phyloP scores from a whole-genome alignment of 208 protist species.

The Balamuthia mandrillaris region DNA sequence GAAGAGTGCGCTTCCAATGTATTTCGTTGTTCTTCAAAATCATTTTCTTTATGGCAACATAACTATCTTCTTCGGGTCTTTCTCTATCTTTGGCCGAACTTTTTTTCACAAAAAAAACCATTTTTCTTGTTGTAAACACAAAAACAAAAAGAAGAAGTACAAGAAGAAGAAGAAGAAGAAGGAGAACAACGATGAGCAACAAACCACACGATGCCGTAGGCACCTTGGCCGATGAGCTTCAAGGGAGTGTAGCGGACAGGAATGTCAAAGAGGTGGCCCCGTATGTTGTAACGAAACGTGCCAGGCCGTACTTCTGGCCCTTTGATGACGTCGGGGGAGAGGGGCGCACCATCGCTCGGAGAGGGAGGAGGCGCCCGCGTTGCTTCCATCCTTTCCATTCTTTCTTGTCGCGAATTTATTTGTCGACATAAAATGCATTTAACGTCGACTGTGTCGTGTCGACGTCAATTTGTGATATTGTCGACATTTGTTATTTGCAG shows the following conservation, averaged over 20 bases:
- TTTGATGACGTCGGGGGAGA: background rate
- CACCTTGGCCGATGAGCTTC: conserved; percentile 62
- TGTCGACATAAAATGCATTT: background rate
- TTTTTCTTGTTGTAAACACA: background rate
- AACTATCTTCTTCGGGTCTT: conserved; percentile 49
- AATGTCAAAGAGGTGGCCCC: background rate
- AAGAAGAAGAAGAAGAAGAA: background rate
- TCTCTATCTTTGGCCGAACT: background rate
- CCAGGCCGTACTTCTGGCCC: background rate
- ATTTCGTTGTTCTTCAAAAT: conserved; percentile 76
- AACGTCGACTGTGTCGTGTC: background rate
- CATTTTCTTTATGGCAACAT: conserved; percentile 95
- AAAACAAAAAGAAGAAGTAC: background rate
- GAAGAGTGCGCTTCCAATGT: conserved; percentile 89
- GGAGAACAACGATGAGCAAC: background rate
- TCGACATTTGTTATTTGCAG: background rate
- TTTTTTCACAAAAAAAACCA: background rate
- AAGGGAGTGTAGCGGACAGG: conserved; percentile 49
- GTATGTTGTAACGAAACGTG: conserved; percentile 34
- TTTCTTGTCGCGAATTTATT: background rate
- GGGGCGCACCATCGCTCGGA: background rate
- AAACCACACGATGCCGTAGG: conserved; percentile 66
- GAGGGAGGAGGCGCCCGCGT: background rate
- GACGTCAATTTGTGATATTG: background rate
- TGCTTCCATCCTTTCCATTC: background rate